A percentile compares a stretch with the other conserved stretches of the same genome.
phyloP scores from a whole-genome alignment of 108 stramenopile species.

The Licmophora abbreviata region DNA sequence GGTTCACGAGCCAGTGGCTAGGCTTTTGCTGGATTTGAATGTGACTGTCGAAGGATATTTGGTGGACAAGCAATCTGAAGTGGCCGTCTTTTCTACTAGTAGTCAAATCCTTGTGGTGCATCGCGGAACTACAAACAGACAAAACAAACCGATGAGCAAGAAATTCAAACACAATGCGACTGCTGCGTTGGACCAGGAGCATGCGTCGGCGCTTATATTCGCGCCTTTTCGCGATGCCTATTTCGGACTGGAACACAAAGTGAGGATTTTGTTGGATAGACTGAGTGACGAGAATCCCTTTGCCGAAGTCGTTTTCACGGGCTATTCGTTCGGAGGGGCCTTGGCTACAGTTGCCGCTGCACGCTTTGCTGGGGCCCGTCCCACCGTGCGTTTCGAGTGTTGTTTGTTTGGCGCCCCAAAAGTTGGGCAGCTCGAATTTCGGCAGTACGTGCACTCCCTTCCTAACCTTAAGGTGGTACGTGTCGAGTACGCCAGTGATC shows the following conservation, averaged over 20 bases:
- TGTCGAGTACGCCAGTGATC: conserved; percentile 50
- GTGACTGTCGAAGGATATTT: conserved; percentile 42
- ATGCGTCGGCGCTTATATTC: conserved; percentile 19
- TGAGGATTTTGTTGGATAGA: conserved; percentile 49
- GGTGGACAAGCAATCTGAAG: conserved; percentile 42
- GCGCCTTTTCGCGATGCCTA: conserved; percentile 30
- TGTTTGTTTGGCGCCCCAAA: conserved; percentile 54
- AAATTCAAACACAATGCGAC: conserved; percentile 10
- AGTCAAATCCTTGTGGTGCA: conserved; percentile 64
- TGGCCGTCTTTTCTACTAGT: conserved; percentile 38
- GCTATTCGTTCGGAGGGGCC: conserved; percentile 61
- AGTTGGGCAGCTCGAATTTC: conserved; percentile 52
- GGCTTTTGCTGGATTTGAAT: conserved; percentile 34
- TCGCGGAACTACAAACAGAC: conserved; percentile 56
- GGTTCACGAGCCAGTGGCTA: conserved; percentile 55
- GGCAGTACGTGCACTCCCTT: conserved; percentile 47
- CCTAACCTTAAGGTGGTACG: conserved; percentile 66
- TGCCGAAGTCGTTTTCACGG: conserved; percentile 67
- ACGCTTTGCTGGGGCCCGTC: conserved; percentile 47
- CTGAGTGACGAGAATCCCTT: conserved; percentile 65
- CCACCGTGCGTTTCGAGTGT: conserved; percentile 46
- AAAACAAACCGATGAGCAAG: conserved; percentile 24
- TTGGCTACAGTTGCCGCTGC: conserved; percentile 55
- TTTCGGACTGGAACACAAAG: conserved; percentile 37
- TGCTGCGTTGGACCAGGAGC: conserved; percentile 7